phyloP scores from a whole-genome alignment of 2,329 filamentous ascomycete species.

The Helicocarpus griseus region DNA sequence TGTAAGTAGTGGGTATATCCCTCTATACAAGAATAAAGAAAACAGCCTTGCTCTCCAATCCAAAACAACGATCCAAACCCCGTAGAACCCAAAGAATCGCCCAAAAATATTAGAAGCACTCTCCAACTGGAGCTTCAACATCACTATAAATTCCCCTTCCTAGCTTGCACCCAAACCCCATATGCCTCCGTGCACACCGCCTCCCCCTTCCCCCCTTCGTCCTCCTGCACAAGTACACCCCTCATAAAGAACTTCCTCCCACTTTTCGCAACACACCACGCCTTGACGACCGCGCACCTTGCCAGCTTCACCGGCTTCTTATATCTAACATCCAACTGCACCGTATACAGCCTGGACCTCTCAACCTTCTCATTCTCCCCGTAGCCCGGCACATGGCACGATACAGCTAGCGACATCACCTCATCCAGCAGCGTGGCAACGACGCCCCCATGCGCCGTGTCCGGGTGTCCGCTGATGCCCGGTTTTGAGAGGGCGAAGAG shows the following conservation, averaged over 20 bases:
- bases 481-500: conserved; percentile 26
- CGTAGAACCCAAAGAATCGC: too few species aligned
- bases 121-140: too few species aligned
- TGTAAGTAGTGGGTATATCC: too few species aligned
- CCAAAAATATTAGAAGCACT: too few species aligned
- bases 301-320: conserved; percentile 27
- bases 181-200: conserved; percentile 30
- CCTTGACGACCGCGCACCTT: conserved; percentile 26
- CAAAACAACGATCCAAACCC: too few species aligned
- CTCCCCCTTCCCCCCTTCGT: conserved; percentile 15
- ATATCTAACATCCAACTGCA: conserved; percentile 34
- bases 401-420: conserved; percentile 32
- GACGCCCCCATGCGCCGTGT: conserved; percentile 32
- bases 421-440: conserved; percentile 35
- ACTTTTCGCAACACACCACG: conserved; percentile 26
- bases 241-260: conserved; percentile 34
- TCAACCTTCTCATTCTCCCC: conserved; percentile 14
- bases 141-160: conserved; percentile 22
- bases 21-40: too few species aligned
- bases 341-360: conserved; percentile 27
- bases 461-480: conserved; percentile 31
- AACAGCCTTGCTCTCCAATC: too few species aligned
- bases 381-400: conserved; percentile 19
- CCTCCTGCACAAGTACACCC: conserved; percentile 30
- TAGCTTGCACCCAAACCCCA: conserved; percentile 31